A percentile compares a stretch with the other conserved stretches of the same genome.
These are phyloP conservation scores for Funneliformis mosseae DNA, from an alignment of 192 early-diverging fungal genomes.

Conservation along the genomic window DNA sequence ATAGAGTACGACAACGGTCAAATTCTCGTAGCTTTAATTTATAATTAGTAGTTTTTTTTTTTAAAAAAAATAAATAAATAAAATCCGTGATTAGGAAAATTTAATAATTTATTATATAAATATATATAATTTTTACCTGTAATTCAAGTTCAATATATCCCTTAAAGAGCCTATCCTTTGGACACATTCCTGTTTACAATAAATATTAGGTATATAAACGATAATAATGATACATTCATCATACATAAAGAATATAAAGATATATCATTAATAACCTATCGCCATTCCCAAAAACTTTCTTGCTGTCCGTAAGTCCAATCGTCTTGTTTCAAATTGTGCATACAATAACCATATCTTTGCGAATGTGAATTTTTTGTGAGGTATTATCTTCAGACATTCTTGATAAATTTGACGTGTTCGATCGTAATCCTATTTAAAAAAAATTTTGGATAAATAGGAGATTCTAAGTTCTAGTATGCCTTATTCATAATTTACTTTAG, in stretches of 20 bases:
- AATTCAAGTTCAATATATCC: conserved; percentile 97
- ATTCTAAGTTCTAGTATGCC: not conserved
- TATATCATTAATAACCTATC: conserved; percentile 55
- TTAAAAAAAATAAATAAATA: not conserved
- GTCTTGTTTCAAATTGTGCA: conserved; percentile 90
- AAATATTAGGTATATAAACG: not conserved
- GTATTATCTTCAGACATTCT: conserved; percentile 80
- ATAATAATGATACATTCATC: not conserved
- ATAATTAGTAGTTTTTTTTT: not conserved
- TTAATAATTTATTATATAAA: not conserved
- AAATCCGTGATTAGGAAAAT: not conserved
- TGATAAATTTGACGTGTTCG: conserved; percentile 84
- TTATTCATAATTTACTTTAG: conserved; percentile 50
- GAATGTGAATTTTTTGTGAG: conserved; percentile 95
- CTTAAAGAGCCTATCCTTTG: conserved; percentile 91
- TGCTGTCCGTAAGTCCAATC: conserved; percentile 68
- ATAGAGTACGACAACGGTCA: conserved; percentile 87
- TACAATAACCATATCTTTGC: conserved; percentile 96
- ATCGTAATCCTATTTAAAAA: conserved; percentile 64
- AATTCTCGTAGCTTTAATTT: conserved; percentile 78
- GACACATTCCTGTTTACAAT: conserved; percentile 55
- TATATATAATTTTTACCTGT: conserved; percentile 47
- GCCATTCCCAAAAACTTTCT: conserved; percentile 83
- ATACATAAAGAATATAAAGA: not conserved
- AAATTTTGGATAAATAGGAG: not conserved